These are phyloP conservation scores for Aspergillus leporis DNA, from an alignment of 495 filamentous ascomycete species.

Conservation along the genomic window DNA sequence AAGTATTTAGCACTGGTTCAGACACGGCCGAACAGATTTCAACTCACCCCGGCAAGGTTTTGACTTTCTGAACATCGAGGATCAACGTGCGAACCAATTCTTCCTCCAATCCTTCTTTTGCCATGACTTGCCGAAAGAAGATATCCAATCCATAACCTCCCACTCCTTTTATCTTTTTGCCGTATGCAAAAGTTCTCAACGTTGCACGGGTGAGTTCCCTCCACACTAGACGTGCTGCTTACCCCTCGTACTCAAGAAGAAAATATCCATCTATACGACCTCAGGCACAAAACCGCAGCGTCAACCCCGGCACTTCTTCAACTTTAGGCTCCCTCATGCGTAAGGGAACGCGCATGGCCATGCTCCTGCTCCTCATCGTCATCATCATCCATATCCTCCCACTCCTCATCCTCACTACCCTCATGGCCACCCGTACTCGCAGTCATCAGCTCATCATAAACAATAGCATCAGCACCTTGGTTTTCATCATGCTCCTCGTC, in stretches of 20 bases:
- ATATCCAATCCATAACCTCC: no score
- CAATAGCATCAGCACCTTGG: no score
- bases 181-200: no score
- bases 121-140: no score
- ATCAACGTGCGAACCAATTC: background rate
- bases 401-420: constrained; percentile 13
- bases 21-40: background rate
- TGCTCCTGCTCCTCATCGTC: constrained; percentile 7
- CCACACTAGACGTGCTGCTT: background rate
- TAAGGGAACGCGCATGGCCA: background rate
- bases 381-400: constrained; percentile 21
- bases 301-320: background rate
- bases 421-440: constrained; percentile 14
- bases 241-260: background rate
- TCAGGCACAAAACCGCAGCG: background rate
- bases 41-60: background rate
- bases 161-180: no score
- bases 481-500: constrained; percentile 18
- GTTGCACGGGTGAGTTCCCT: background rate
- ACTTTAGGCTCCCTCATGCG: constrained; percentile 1
- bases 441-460: constrained; percentile 3
- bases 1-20: background rate
- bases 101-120: no score
- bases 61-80: background rate
- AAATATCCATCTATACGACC: background rate